Base-by-base conservation (phyloP, 129 eudicot species). In the Dittrichia graveolens region DNA sequence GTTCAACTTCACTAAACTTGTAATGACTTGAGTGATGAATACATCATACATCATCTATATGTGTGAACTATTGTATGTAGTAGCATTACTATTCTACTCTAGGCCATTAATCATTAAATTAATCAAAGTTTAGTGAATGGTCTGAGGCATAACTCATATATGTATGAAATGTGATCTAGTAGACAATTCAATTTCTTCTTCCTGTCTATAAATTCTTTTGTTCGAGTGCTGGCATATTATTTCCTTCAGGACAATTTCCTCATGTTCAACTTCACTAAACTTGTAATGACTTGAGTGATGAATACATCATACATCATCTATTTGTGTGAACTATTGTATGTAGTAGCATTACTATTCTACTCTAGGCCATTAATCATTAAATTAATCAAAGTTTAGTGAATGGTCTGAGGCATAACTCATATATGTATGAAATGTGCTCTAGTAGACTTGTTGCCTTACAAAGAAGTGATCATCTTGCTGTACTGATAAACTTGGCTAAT, bases 161-260 rank as follows among this genome's bases (percentile, higher is more conserved):
- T 61, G 48, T 14, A 61, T 7, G 31, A 61, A 41, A 39, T 13
- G 24, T 61, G 31, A 10, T 15, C 6, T 6, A 24, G 34, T 7
- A 44, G 4, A 66, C 13, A 44, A 44, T 42, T 8, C 6, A 5
- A 35, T 42, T 19, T 13, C 6, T 45, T n/a, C 45, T 8, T 7
- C 64, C 48, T 73, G 12, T 73, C 15, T 60, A 46, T 15, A 34
- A 8, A 73, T 35, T 72, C 39, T 55, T 47, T 41, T 74, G 12
- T 62, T 61, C 41, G 7, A 31, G 40, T 48, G 16, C 38, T 60
- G 31, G 2, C 15, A 45, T 19, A 46, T 37, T 11, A 31, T 61
- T 59, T 24, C 57, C 49, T 61, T 14, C 7, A 47, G 15, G 50
- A 61, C 11, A 48, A 18, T 4, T 61, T 41, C 42, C 64, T 49